Evolutionary conservation across 768 basidiomycete species (phyloP).

Genomic region (Paxillus involutus): DNA sequence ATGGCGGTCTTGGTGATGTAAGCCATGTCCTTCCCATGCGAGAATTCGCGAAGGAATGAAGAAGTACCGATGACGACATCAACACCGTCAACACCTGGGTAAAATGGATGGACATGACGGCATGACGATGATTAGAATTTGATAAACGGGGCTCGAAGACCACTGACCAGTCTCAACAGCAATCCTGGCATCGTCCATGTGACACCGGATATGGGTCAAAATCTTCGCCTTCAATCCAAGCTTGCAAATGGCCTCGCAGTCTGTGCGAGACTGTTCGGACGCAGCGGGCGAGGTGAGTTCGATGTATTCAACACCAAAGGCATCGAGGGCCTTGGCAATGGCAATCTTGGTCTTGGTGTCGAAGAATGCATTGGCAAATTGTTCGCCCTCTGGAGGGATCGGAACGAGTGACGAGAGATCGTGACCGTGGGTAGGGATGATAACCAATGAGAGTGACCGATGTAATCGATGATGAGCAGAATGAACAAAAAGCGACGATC

Average conservation of each 20-base stretch:
- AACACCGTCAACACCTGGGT: constrained; percentile 91
- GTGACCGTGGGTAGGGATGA: not conserved
- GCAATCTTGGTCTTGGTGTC: constrained; percentile 99
- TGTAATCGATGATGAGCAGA: not conserved
- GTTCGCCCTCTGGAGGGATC: constrained; percentile 79
- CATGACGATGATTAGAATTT: not conserved
- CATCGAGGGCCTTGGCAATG: constrained; percentile 96
- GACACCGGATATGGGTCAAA: constrained; percentile 97
- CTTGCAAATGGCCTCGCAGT: constrained; percentile 99
- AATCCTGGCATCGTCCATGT: constrained; percentile 99
- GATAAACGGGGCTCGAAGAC: not conserved
- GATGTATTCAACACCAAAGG: constrained; percentile 99
- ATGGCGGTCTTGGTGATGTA: constrained; percentile 99
- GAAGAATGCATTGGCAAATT: constrained; percentile 99
- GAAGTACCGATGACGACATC: constrained; percentile 99
- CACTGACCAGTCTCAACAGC: constrained; percentile 92
- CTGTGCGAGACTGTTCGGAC: constrained; percentile 89
- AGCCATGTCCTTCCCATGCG: constrained; percentile 99
- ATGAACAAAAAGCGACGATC: too few species aligned
- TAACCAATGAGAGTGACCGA: not conserved
- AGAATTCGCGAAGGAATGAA: constrained; percentile 98
- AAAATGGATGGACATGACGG: not conserved
- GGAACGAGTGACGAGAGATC: constrained; percentile 3
- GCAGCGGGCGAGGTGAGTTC: constrained; percentile 98
- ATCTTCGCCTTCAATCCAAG: constrained; percentile 96